These are phyloP conservation scores for Coix lacrymajobi DNA, from an alignment of 176 grass and related monocot genomes.

Conservation along the genomic window DNA sequence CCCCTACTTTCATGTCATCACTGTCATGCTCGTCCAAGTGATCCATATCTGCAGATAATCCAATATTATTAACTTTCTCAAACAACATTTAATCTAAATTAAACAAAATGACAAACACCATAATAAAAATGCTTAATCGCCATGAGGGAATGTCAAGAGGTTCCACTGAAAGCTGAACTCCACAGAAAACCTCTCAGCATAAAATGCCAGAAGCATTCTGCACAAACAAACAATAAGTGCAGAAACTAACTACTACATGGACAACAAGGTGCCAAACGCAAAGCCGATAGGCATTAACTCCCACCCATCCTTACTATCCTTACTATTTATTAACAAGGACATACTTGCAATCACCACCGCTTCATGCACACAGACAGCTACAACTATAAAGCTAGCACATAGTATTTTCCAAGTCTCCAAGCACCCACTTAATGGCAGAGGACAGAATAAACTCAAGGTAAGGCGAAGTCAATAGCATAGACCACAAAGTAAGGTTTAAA, in stretches of 20 bases:
- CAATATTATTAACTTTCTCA: neutral
- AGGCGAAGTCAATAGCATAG: neutral
- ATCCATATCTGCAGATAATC: conserved; percentile 36
- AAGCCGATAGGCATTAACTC: neutral
- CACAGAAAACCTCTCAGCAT: neutral
- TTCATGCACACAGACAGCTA: neutral
- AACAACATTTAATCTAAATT: neutral
- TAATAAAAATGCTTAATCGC: neutral
- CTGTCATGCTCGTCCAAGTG: conserved; percentile 34
- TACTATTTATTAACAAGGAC: neutral
- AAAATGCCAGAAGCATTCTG: neutral
- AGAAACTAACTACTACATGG: neutral
- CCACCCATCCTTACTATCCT: neutral
- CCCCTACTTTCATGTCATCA: conserved; percentile 16
- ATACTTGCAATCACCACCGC: neutral
- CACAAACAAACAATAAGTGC: neutral
- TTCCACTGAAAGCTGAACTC: neutral
- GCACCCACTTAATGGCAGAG: neutral
- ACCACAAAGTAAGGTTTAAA: neutral
- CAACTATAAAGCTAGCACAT: neutral
- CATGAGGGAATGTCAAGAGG: neutral
- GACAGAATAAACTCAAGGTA: neutral
- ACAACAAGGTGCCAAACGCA: neutral
- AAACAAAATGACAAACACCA: neutral
- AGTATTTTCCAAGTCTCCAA: neutral